These are phyloP conservation scores for Citeromyces nyonsensis DNA, from an alignment of 805 yeast species.

Conservation along the genomic window DNA sequence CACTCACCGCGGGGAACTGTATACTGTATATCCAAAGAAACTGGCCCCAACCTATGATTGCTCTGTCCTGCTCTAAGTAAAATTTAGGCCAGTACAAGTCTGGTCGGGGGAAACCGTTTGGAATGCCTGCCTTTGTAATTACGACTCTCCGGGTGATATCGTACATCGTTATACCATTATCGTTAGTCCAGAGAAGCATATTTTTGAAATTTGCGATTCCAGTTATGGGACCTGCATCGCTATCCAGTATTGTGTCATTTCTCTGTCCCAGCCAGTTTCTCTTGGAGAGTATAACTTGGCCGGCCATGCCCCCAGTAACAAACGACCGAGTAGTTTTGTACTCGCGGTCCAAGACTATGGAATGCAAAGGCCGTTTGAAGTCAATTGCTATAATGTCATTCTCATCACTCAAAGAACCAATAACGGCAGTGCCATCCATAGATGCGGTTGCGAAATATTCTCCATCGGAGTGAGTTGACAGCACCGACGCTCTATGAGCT, in stretches of 20 bases:
- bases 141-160: constrained; percentile 34
- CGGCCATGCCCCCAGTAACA: constrained; percentile 83
- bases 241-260: constrained; percentile 46
- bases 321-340: constrained; percentile 50
- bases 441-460: constrained; percentile 73
- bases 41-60: constrained; percentile 74
- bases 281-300: constrained; percentile 60
- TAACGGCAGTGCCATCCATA: constrained; percentile 84
- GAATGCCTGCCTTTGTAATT: constrained; percentile 38
- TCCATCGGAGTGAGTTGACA: constrained; percentile 64
- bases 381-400: constrained; percentile 60
- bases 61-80: constrained; percentile 45
- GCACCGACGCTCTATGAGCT: constrained; percentile 75
- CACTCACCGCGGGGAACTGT: constrained; percentile 25
- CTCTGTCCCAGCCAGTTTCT: constrained; percentile 83
- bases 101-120: constrained; percentile 41
- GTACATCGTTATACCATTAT: constrained; percentile 57
- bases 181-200: constrained; percentile 72
- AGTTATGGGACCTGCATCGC: constrained; percentile 56
- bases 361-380: constrained; percentile 77
- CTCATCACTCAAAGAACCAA: constrained; percentile 52
- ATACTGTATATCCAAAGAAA: constrained; percentile 58
- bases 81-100: constrained; percentile 79
- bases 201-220: constrained; percentile 49
- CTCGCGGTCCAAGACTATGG: constrained; percentile 66